Percentiles rank a stretch among this genome's conserved stretches.
These are phyloP conservation scores for Dentipellis sp. DNA, from an alignment of 768 basidiomycete species.

Conservation along the genomic window DNA sequence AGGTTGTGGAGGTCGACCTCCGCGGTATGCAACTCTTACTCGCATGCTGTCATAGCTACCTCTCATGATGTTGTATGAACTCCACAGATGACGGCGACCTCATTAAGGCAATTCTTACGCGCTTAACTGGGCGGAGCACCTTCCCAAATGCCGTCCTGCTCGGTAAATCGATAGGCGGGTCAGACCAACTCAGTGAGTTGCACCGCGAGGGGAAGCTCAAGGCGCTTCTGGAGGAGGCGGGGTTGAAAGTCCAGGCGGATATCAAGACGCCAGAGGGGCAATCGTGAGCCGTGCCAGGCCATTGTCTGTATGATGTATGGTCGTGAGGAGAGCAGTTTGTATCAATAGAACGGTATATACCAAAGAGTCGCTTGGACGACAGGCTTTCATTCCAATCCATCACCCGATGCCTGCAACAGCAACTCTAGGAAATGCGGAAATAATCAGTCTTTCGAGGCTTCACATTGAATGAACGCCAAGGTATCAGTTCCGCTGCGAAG, in stretches of 20 bases:
- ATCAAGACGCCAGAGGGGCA: neutral
- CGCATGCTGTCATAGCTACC: neutral
- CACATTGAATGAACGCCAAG: too few species aligned
- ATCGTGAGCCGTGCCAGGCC: neutral
- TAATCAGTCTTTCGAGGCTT: too few species aligned
- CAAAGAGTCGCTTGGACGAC: too few species aligned
- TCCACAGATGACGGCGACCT: conserved; percentile 46
- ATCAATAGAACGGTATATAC: too few species aligned
- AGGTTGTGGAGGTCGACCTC: conserved; percentile 67
- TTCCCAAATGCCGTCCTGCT: conserved; percentile 69
- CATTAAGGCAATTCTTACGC: conserved; percentile 56
- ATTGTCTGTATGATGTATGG: too few species aligned
- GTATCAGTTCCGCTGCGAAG: too few species aligned
- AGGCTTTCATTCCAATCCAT: too few species aligned
- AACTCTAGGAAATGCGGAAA: too few species aligned
- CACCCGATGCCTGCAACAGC: too few species aligned
- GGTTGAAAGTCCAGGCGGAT: conserved; percentile 20
- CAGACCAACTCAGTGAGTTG: conserved; percentile 44
- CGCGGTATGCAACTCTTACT: conserved; percentile 35
- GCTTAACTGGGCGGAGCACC: conserved; percentile 57
- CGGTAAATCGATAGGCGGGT: conserved; percentile 59
- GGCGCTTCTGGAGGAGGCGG: conserved; percentile 37
- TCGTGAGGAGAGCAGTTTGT: too few species aligned
- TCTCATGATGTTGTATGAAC: neutral
- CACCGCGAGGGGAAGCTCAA: conserved; percentile 40